Evolutionary conservation across 2,329 filamentous ascomycete genomes (phyloP), one percentile per base, ranked within the genome.

Genomic region (Fusarium udum): DNA sequence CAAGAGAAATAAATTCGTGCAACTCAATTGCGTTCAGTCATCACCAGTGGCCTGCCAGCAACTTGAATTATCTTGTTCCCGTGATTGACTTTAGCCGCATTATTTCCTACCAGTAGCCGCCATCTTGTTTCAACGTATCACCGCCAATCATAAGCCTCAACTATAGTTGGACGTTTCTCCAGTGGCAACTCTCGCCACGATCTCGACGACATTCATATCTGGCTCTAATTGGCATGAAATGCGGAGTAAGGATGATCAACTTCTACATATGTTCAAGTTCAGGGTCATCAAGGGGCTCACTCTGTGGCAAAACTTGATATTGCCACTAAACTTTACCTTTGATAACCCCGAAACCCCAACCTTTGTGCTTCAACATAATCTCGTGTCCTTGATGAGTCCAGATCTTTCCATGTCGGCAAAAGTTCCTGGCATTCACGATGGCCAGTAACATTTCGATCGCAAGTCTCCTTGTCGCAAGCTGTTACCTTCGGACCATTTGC

Each of bases 1-100:
- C 37, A 62, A 55, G 34, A 63, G 45, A 52, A 68, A 53, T 34
- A 49, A 64, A 58, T 26, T 53, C 37, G 32, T 62, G 36, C 67
- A 67, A 64, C 42, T 59, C 55, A 51, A 26, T 16, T 39, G 5
- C 36, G 22, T 26, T 34, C n/a, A 28, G 15, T 9, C 12, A 28
- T 32, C n/a, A 53, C 15, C 28, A 26, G 32, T 28, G 13, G 13
- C 24, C 20, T 32, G 18, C 20, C 20, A 31, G 4, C 14, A 9
- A 2, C 6, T 7, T 12, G 4, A 31, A 24, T 51, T 26, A 24
- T 42, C 22, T 64, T 53, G 46, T 51, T 39, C 16, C 32, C 40
- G 28, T 10, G 24, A n/a, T 32, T 36, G 14, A 55, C 48, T 48
- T 57, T 6, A 65, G 36, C 58, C 65, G 15, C 56, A 39, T 53